phyloP scores from a whole-genome alignment of 805 yeast genomes.

The Candida jianshihensis region DNA sequence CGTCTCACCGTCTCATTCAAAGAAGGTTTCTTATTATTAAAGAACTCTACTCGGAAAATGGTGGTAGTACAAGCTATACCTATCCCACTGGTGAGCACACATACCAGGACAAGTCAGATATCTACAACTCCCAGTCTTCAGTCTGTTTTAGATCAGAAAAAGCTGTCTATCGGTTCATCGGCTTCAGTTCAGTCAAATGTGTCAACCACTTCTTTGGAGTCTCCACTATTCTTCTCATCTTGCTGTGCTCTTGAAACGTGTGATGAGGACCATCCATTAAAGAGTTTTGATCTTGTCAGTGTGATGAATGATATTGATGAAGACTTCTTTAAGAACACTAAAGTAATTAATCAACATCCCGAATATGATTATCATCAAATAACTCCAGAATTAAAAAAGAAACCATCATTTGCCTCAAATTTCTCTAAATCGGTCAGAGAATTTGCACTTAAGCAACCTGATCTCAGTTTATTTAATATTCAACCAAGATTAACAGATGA shows the following conservation, averaged over 20 bases:
- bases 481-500: constrained; percentile 24
- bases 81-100: constrained; percentile 9
- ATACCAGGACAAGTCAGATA: constrained; percentile 1
- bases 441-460: constrained; percentile 12
- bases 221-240: too few species aligned
- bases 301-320: constrained; percentile 18
- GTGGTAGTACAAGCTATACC: constrained; percentile 15
- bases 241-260: constrained; percentile 6
- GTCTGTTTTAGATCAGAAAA: constrained; percentile 1
- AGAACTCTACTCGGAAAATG: too few species aligned
- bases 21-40: too few species aligned
- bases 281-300: constrained; percentile 3
- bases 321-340: constrained; percentile 11
- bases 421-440: constrained; percentile 13
- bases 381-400: neutral
- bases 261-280: constrained; percentile 16
- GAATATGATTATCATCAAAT: neutral
- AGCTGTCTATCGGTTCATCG: neutral
- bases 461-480: constrained; percentile 15
- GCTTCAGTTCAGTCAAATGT: constrained; percentile 3
- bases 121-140: constrained; percentile 21
- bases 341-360: constrained; percentile 3
- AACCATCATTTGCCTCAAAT: constrained; percentile 18
- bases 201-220: too few species aligned
- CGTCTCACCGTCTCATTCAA: too few species aligned